Percentiles rank a stretch among this genome's conserved stretches.
Conservation (phyloP, 2,329 filamentous ascomycete genomes). For the Penicillium sp. region DNA sequence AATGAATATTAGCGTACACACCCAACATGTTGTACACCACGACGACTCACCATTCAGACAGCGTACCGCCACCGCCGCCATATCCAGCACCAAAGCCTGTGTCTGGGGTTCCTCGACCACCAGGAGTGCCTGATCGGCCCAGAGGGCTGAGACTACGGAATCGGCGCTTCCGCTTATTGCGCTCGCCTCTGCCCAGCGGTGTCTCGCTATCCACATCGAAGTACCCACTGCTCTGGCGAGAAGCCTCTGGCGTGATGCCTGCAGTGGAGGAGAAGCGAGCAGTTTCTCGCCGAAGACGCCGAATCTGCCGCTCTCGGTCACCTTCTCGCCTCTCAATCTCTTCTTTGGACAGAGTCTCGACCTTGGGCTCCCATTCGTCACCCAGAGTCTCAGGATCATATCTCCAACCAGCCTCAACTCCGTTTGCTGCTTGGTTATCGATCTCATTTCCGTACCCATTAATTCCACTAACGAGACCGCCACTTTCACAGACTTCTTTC, state of each 20-base stretch:
- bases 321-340: constrained; percentile 97
- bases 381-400: constrained; percentile 90
- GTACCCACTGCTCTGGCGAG: constrained; percentile 57
- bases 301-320: constrained; percentile 85
- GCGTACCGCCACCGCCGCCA: constrained; percentile 62
- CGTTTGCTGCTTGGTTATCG: constrained; percentile 81
- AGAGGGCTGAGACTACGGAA: constrained; percentile 84
- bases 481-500: constrained; percentile 93
- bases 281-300: constrained; percentile 82
- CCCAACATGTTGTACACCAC: neutral
- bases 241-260: constrained; percentile 73
- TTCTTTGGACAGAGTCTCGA: constrained; percentile 81
- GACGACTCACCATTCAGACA: constrained; percentile 58
- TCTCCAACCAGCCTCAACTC: constrained; percentile 86
- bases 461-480: constrained; percentile 74
- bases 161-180: constrained; percentile 91
- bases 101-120: constrained; percentile 76
- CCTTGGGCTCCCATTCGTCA: constrained; percentile 78
- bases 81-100: constrained; percentile 60
- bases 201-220: constrained; percentile 65
- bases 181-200: constrained; percentile 84
- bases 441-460: constrained; percentile 67
- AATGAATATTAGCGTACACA: neutral
- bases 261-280: constrained; percentile 85
- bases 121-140: constrained; percentile 65